These are phyloP conservation scores for Barnettozyma sucrosica DNA, from an alignment of 805 yeast genomes.

Conservation along the genomic window DNA sequence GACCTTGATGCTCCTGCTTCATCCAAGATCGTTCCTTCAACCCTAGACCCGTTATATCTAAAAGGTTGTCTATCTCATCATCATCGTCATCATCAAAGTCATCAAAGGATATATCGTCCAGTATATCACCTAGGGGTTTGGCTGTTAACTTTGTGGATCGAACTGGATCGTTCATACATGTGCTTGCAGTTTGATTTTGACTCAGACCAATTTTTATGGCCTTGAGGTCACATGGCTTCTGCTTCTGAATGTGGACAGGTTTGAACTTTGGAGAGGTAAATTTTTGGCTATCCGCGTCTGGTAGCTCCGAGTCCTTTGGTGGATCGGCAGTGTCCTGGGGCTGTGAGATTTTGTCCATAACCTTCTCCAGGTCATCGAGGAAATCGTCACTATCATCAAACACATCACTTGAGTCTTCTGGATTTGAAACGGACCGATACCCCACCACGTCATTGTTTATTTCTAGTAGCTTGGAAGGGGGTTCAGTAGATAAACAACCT, in stretches of 20 bases:
- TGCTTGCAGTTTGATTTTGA: slow-evolving; percentile 1
- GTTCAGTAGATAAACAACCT: not conserved
- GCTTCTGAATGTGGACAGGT: not conserved
- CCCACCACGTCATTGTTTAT: not conserved
- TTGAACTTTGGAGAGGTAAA: not conserved
- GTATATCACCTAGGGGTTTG: slow-evolving; percentile 9
- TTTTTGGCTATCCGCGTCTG: not conserved
- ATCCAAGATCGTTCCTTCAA: not conserved
- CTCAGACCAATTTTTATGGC: slow-evolving; percentile 1
- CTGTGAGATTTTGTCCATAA: slow-evolving; percentile 4
- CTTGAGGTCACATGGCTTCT: not conserved
- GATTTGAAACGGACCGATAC: not conserved
- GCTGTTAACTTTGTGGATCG: not conserved
- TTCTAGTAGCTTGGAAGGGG: slow-evolving; percentile 14
- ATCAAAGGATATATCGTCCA: slow-evolving; percentile 9
- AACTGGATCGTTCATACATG: not conserved
- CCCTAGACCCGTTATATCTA: slow-evolving; percentile 12
- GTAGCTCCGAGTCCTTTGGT: not conserved
- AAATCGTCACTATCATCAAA: slow-evolving; percentile 25
- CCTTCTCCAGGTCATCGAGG: slow-evolving; percentile 14
- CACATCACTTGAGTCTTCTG: slow-evolving; percentile 19
- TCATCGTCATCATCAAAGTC: slow-evolving; percentile 17
- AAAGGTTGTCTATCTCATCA: slow-evolving; percentile 13
- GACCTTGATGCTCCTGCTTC: not conserved
- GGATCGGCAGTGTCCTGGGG: not conserved